Evolutionary conservation across 495 filamentous ascomycete species (phyloP).

Genomic region (Aspergillus olivimuriae): DNA sequence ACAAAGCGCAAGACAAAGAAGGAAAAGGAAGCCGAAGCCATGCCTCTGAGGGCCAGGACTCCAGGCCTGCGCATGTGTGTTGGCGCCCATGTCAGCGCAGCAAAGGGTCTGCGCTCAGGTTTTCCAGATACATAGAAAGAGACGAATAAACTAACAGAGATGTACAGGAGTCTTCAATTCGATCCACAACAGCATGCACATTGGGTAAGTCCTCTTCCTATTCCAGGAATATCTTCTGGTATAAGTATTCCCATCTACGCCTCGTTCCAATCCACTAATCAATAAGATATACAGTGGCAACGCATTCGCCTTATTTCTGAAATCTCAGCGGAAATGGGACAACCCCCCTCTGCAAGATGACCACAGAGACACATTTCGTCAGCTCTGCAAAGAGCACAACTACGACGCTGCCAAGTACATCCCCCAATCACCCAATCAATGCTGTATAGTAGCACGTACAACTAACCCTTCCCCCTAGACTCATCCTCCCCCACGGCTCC

Average conservation of each 20-base stretch:
- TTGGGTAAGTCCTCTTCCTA: constrained; percentile 59
- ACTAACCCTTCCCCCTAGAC: constrained; percentile 33
- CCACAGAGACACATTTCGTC: constrained; percentile 58
- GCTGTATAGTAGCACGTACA: too few relatives aligned
- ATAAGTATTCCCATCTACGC: background rate
- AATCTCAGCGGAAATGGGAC: constrained; percentile 93
- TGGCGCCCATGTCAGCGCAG: constrained; percentile 85
- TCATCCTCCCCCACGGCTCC: constrained; percentile 84
- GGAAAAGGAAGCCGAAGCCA: constrained; percentile 38
- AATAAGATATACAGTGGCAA: constrained; percentile 54
- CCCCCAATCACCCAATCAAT: background rate
- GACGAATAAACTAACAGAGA: background rate
- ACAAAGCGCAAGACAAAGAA: constrained; percentile 32
- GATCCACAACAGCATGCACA: constrained; percentile 68
- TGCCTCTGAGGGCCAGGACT: constrained; percentile 66
- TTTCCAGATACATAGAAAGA: constrained; percentile 3
- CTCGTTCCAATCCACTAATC: constrained; percentile 9
- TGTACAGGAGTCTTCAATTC: constrained; percentile 77
- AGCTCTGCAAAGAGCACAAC: constrained; percentile 57
- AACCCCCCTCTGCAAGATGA: constrained; percentile 70
- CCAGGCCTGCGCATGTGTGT: constrained; percentile 71
- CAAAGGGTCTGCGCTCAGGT: constrained; percentile 54
- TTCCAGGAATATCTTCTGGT: too few relatives aligned
- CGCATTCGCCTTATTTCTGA: constrained; percentile 88
- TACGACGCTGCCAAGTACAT: constrained; percentile 59